Evolutionary conservation across 1,284 basidiomycete species (phyloP).

Genomic region (Mycena sp.): DNA sequence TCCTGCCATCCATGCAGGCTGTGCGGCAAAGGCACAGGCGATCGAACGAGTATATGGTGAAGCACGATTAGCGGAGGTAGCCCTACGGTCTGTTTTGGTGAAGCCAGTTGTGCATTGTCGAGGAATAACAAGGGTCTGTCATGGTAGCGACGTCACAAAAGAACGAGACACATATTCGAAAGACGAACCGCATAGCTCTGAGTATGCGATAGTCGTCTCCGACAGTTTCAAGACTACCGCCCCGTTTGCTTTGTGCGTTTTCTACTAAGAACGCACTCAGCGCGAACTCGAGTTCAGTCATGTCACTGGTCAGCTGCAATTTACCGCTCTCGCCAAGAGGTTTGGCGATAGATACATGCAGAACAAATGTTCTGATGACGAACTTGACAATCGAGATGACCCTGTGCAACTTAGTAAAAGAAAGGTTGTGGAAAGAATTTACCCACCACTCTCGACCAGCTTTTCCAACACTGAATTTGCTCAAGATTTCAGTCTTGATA

Average conservation of each 20-base stretch:
- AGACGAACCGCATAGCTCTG: slow-evolving; percentile 78
- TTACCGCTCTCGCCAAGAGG: slow-evolving; percentile 91
- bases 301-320: slow-evolving; percentile 91
- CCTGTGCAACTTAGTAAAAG: slow-evolving; percentile 53
- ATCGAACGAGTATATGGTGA: slow-evolving; percentile 93
- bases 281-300: slow-evolving; percentile 95
- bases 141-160: slow-evolving; percentile 7
- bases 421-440: slow-evolving; percentile 2
- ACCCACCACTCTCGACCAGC: slow-evolving; percentile 77
- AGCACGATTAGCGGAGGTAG: slow-evolving; percentile 86
- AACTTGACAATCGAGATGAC: slow-evolving; percentile 73
- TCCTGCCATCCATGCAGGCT: slow-evolving; percentile 91
- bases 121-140: slow-evolving; percentile 87
- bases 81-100: slow-evolving; percentile 71
- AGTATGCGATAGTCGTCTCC: slow-evolving; percentile 85
- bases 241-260: slow-evolving; percentile 64
- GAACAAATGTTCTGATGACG: slow-evolving; percentile 84
- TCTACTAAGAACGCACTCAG: slow-evolving; percentile 80
- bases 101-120: slow-evolving; percentile 75
- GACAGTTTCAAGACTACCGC: slow-evolving; percentile 72
- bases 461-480: slow-evolving; percentile 76
- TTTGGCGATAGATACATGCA: slow-evolving; percentile 89
- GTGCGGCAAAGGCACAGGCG: slow-evolving; percentile 86
- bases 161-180: not conserved
- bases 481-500: slow-evolving; percentile 80